These are phyloP conservation scores for Emericellopsis atlantica DNA, from an alignment of 2,329 filamentous ascomycete species.

Conservation along the genomic window DNA sequence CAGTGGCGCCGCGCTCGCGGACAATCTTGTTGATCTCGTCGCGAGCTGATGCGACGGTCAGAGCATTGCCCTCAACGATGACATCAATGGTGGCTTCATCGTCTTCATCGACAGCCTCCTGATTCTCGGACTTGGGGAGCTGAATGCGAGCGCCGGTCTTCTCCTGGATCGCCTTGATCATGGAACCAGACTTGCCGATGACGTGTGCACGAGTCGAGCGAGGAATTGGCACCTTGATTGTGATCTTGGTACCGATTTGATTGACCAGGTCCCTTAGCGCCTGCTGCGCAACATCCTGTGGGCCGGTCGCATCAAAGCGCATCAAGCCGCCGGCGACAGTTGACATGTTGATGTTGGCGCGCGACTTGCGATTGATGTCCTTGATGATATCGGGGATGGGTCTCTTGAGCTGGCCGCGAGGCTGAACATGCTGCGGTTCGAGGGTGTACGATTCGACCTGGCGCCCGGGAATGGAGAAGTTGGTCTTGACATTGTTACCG, in stretches of 20 bases:
- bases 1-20: slow-evolving; percentile 70
- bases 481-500: slow-evolving; percentile 28
- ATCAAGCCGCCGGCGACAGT: slow-evolving; percentile 59
- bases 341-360: slow-evolving; percentile 71
- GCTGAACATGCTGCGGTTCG: slow-evolving; percentile 63
- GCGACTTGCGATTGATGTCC: slow-evolving; percentile 86
- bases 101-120: slow-evolving; percentile 46
- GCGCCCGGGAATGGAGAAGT: slow-evolving; percentile 70
- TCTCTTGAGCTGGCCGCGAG: slow-evolving; percentile 67
- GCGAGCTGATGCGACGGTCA: slow-evolving; percentile 73
- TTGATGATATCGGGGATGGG: slow-evolving; percentile 75
- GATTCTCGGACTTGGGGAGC: slow-evolving; percentile 64
- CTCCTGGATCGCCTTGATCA: slow-evolving; percentile 81
- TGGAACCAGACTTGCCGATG: slow-evolving; percentile 83
- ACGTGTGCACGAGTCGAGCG: slow-evolving; percentile 76
- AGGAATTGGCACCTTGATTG: slow-evolving; percentile 69
- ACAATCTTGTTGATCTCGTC: slow-evolving; percentile 80
- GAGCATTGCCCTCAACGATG: slow-evolving; percentile 77
- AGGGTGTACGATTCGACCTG: slow-evolving; percentile 67
- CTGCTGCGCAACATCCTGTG: slow-evolving; percentile 71
- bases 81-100: slow-evolving; percentile 81
- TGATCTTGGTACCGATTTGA: slow-evolving; percentile 68
- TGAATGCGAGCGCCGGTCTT: slow-evolving; percentile 84
- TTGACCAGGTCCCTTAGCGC: slow-evolving; percentile 81
- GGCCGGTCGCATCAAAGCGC: slow-evolving; percentile 76